Conservation (phyloP, 805 yeast species). For the Nakazawaea anatomiae region DNA sequence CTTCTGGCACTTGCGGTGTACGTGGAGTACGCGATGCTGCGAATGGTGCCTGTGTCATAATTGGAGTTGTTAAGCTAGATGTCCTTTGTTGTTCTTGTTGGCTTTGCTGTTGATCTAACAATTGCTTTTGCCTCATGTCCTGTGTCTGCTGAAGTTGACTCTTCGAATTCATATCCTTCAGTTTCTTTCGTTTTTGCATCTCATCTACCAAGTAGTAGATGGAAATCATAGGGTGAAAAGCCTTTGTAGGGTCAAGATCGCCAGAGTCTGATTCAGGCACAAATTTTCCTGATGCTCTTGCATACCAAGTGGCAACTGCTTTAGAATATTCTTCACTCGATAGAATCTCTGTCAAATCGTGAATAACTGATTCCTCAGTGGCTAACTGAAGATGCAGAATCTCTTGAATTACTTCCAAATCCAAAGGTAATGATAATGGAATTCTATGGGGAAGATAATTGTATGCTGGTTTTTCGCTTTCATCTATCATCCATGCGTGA, state of each 20-base stretch:
- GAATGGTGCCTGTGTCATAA: slow-evolving; percentile 9
- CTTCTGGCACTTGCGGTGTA: slow-evolving; percentile 17
- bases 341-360: slow-evolving; percentile 52
- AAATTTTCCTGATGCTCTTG: neutral
- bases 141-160: slow-evolving; percentile 16
- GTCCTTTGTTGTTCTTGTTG: slow-evolving; percentile 8
- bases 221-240: slow-evolving; percentile 84
- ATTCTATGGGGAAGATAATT: slow-evolving; percentile 70
- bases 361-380: slow-evolving; percentile 48
- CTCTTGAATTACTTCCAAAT: slow-evolving; percentile 59
- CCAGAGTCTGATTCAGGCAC: slow-evolving; percentile 12
- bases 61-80: slow-evolving; percentile 11
- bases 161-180: slow-evolving; percentile 44
- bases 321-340: slow-evolving; percentile 60
- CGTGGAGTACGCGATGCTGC: slow-evolving; percentile 12
- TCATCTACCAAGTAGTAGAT: slow-evolving; percentile 85
- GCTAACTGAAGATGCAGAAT: slow-evolving; percentile 81
- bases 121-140: slow-evolving; percentile 11
- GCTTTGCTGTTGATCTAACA: neutral
- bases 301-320: slow-evolving; percentile 60
- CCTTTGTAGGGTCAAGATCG: slow-evolving; percentile 72
- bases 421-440: slow-evolving; percentile 69
- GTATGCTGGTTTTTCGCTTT: slow-evolving; percentile 60
- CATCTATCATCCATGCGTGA: slow-evolving; percentile 95
- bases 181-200: slow-evolving; percentile 64